Evolutionary conservation across 108 stramenopile species (phyloP), one percentile per base, ranked within the genome.

Genomic region (Cyclotella cryptica): DNA sequence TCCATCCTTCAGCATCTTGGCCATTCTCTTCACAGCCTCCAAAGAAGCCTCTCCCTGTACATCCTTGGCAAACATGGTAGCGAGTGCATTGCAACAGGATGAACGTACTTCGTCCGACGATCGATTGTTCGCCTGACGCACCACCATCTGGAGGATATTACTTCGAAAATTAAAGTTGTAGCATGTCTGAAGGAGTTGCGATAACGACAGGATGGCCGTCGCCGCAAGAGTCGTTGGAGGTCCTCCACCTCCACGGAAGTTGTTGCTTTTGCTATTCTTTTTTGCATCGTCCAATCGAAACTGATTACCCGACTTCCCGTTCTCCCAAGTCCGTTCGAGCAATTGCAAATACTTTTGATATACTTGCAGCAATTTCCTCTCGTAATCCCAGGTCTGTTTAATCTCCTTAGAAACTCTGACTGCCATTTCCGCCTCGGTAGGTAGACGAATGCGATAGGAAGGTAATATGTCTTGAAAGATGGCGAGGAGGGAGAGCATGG

Each of bases 391-490:
- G 19, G 88, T 73, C 47, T 78, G 60, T 77, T 93, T 94, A 27
- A 92, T 94, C 54, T 98, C 98, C 78, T 97, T 97, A 61, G 87
- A 80, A 21, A 96, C 91, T 69, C 90, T 84, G 8, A 89, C 91
- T 11, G 89, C 79, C 78, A 84, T 75, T 77, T 97, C 97, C 0
- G 81, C 69, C 58, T 86, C 89, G 10, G 92, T 95, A 27, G 95
- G 96, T n/a, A 94, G 69, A 26, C 96, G 89, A 40, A 98, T 96
- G 24, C 97, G 87, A 75, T 98, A 97, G 13, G 86, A 79, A 14
- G 98, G 98, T 8, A 97, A 54, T 40, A 98, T 90, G 62, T 98
- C 98, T 72, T 88, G 86, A 63, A 96, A 97, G 13, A 98, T 88
- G 18, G 96, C 96, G 49, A 97, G 79, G 39, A 95, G 72, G 0